A percentile compares a stretch with the other conserved stretches of the same genome.
Evolutionary conservation across 2,329 filamentous ascomycete genomes (phyloP).

Genomic region (Huntiella bhutanensis): DNA sequence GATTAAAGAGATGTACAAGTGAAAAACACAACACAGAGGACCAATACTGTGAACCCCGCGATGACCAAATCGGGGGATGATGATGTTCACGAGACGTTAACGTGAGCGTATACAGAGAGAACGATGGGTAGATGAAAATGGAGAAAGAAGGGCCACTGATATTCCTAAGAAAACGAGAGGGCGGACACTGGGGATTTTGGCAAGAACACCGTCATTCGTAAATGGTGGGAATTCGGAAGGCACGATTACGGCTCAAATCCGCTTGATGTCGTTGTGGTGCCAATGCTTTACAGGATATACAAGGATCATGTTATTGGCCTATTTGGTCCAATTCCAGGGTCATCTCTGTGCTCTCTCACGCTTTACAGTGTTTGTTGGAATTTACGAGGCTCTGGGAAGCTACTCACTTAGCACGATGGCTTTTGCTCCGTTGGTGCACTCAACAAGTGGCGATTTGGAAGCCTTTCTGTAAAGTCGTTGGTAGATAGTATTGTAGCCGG

Average conservation of each 20-base stretch:
- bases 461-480: background rate
- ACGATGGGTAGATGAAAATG: conserved; percentile 2
- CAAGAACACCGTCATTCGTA: conserved; percentile 5
- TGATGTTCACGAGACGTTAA: conserved; percentile 5
- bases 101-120: background rate
- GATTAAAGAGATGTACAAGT: conserved; percentile 10
- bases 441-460: conserved; percentile 10
- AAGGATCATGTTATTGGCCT: conserved; percentile 5
- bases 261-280: conserved; percentile 1
- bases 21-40: conserved; percentile 10
- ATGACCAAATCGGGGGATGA: conserved; percentile 10
- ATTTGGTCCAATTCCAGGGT: background rate
- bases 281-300: background rate
- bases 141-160: conserved; percentile 1
- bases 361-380: too few species aligned
- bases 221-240: conserved; percentile 3
- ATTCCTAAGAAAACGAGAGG: conserved; percentile 3
- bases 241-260: conserved; percentile 5
- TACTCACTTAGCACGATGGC: background rate
- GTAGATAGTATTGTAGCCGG: background rate
- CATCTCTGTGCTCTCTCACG: too few species aligned
- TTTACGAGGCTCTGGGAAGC: too few species aligned
- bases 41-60: conserved; percentile 7
- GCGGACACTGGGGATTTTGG: conserved; percentile 9
- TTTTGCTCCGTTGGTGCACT: conserved; percentile 6